These are phyloP conservation scores for Auricularia sp. DNA, from an alignment of 768 basidiomycete genomes.

Conservation along the genomic window DNA sequence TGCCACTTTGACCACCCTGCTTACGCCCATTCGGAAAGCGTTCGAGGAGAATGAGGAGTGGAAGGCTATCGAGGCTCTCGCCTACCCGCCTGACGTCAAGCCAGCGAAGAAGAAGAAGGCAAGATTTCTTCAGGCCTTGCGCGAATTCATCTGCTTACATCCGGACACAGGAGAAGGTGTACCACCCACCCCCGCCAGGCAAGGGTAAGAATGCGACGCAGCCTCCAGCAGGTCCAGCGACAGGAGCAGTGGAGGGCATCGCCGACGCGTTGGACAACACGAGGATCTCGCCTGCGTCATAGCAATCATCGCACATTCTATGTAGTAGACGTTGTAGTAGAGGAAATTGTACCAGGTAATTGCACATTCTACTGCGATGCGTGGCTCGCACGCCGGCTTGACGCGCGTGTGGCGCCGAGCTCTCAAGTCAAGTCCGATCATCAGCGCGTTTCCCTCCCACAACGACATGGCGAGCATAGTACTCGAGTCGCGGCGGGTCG, in stretches of 20 bases:
- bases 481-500: not conserved
- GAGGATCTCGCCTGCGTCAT: not conserved
- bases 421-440: too few species aligned
- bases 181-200: constrained; percentile 75
- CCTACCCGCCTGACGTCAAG: constrained; percentile 75
- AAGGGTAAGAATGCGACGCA: constrained; percentile 52
- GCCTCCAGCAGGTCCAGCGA: constrained; percentile 12
- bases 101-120: constrained; percentile 48
- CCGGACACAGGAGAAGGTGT: constrained; percentile 55
- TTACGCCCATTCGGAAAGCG: constrained; percentile 71
- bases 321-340: not conserved
- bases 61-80: constrained; percentile 62
- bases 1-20: constrained; percentile 59
- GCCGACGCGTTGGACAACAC: constrained; percentile 2
- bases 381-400: not conserved
- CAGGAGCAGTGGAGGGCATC: constrained; percentile 2
- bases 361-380: not conserved
- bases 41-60: constrained; percentile 76
- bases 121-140: constrained; percentile 2
- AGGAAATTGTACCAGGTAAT: not conserved
- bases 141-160: not conserved
- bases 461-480: not conserved
- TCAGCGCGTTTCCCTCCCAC: too few species aligned
- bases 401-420: not conserved
- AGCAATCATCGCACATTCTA: not conserved